phyloP scores from a whole-genome alignment of 73 alveolate genomes.

The Paramecium sexaurelia region DNA sequence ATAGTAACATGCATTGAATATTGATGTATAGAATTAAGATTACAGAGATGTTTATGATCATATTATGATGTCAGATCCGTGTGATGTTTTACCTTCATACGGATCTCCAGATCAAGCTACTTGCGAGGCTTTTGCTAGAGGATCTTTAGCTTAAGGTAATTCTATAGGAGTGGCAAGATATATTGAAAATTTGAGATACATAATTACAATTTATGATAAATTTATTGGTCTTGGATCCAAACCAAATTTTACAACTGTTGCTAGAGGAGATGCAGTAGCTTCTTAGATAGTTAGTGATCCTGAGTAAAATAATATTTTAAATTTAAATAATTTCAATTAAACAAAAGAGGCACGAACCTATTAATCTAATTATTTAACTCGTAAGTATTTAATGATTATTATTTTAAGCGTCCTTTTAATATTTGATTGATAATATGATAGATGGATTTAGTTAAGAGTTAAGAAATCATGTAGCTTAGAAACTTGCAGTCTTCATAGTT shows the following conservation, averaged over 20 bases:
- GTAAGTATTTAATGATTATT: neutral
- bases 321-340: constrained; percentile 38
- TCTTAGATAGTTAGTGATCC: neutral
- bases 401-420: neutral
- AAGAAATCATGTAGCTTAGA: neutral
- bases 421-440: neutral
- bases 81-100: neutral
- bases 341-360: constrained; percentile 14
- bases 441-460: neutral
- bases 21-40: constrained; percentile 18
- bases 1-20: constrained; percentile 33
- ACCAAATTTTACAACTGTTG: constrained; percentile 27
- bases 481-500: constrained; percentile 34
- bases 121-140: constrained; percentile 35
- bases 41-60: constrained; percentile 28
- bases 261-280: constrained; percentile 55
- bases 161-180: constrained; percentile 53
- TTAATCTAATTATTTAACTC: neutral
- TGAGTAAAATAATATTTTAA: neutral
- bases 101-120: neutral
- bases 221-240: neutral
- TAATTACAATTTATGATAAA: constrained; percentile 34
- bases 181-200: constrained; percentile 49
- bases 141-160: constrained; percentile 32
- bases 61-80: constrained; percentile 43